Evolutionary conservation across 164 flowering plant species (phyloP), one percentile per base, ranked within the genome.

Genomic region (Aristolochia contorta): DNA sequence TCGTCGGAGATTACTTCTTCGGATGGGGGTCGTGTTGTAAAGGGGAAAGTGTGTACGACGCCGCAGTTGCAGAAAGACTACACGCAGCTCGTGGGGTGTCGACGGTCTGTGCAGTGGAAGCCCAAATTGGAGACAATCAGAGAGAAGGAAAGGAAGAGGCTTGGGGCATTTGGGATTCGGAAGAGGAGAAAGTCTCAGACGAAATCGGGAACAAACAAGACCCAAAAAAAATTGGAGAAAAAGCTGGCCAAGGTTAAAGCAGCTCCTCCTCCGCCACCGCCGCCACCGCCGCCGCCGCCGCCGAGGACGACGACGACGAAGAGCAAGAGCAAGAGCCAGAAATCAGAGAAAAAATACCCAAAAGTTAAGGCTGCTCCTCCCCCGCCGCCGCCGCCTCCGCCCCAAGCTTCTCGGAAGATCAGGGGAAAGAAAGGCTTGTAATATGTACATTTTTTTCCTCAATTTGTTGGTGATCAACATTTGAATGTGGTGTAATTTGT

Each of bases 41-140:
- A 56, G 41, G 47, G 60, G 14, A 69, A 57, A 50, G 71, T 85
- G 0, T 83, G 87, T 72, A 81, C 74, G 2, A 80, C 87, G 24
- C 65, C 78, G 16, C 75, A 78, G 74, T 55, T 85, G 68, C 62
- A 72, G 65, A 81, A 77, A 71, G 87, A 85, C 33, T 85, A 85
- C 64, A 57, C 63, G 13, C 78, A 68, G 71, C 78, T 85, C 16
- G 85, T 80, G n/a, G 77, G 65, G 20, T 69, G 47, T 22, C 37
- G 76, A 47, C 25, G 76, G 32, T 55, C 72, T 13, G 63, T 64
- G 3, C 72, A 57, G 2, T 85, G 87, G 87, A 73, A 74, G 60
- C 87, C 87, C 1, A 85, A 81, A 80, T 69, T 85, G 64, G 86
- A 85, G 64, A 74, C 79, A 4, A 83, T 85, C 12, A 58, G 37